phyloP scores from a whole-genome alignment of 2,329 filamentous ascomycete species.

The Fusarium sp. region DNA sequence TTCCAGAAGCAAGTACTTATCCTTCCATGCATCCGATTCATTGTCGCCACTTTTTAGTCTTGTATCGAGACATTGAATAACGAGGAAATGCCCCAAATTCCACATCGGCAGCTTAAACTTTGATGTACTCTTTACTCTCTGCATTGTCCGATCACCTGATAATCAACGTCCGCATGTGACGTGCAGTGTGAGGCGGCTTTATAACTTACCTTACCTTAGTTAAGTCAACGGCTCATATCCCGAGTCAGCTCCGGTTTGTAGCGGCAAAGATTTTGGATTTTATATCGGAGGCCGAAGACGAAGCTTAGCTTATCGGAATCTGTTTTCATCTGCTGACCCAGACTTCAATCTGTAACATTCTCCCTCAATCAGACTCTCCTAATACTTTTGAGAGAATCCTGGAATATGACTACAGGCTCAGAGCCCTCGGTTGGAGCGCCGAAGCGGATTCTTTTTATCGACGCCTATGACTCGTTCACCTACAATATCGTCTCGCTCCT shows the following conservation, averaged over 20 bases:
- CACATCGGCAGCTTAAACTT: background rate
- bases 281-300: conserved; percentile 4
- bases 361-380: background rate
- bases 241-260: conserved; percentile 42
- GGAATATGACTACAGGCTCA: conserved; percentile 36
- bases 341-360: background rate
- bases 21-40: background rate
- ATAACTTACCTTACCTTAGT: background rate
- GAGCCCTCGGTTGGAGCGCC: conserved; percentile 18
- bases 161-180: background rate
- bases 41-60: conserved; percentile 28
- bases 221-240: conserved; percentile 7
- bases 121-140: background rate
- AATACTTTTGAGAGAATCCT: background rate
- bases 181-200: conserved; percentile 5
- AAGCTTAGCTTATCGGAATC: conserved; percentile 7
- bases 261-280: conserved; percentile 38
- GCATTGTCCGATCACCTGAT: conserved; percentile 27
- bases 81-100: background rate
- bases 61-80: conserved; percentile 10
- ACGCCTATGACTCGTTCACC: conserved; percentile 96
- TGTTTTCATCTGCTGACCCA: background rate
- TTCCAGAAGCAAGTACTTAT: background rate
- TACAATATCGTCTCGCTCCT: conserved; percentile 92
- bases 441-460: conserved; percentile 80